A percentile compares a stretch with the other conserved stretches of the same genome.
Conservation (phyloP, 2,329 filamentous ascomycete genomes). For the Diaporthe helianthi region DNA sequence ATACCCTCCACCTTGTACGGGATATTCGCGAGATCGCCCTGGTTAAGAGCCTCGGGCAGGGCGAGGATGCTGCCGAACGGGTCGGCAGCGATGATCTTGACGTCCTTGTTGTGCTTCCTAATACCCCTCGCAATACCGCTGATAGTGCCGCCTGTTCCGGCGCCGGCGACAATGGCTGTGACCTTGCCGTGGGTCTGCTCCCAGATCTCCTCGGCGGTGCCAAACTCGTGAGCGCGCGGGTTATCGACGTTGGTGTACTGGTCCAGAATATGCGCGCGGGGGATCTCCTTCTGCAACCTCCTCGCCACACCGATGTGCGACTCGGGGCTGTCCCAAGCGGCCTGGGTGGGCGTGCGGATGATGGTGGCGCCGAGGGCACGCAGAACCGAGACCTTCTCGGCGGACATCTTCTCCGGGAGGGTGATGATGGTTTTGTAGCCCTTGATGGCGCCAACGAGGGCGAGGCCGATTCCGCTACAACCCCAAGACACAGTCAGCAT, state of each 20-base stretch:
- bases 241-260: conserved; percentile 95
- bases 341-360: conserved; percentile 95
- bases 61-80: conserved; percentile 92
- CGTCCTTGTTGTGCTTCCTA: conserved; percentile 81
- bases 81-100: conserved; percentile 93
- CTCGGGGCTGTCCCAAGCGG: conserved; percentile 92
- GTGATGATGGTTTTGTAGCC: conserved; percentile 99
- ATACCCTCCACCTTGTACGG: conserved; percentile 98
- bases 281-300: conserved; percentile 91
- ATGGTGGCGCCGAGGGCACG: conserved; percentile 95
- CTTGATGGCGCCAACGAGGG: conserved; percentile 93
- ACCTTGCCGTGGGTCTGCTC: conserved; percentile 84
- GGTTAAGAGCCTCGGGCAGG: conserved; percentile 79
- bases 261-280: conserved; percentile 95
- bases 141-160: conserved; percentile 94
- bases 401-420: conserved; percentile 98
- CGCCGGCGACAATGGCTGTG: conserved; percentile 85
- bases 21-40: conserved; percentile 75
- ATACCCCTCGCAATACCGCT: conserved; percentile 86
- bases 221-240: conserved; percentile 89
- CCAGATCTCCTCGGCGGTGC: conserved; percentile 97
- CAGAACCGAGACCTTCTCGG: conserved; percentile 95
- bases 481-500: conserved; percentile 39
- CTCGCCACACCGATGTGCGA: conserved; percentile 95
- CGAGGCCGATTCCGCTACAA: conserved; percentile 81